Percentiles rank a stretch among this genome's conserved stretches.
phyloP scores from a whole-genome alignment of 164 flowering plant species.

The Echeveria elegans region DNA sequence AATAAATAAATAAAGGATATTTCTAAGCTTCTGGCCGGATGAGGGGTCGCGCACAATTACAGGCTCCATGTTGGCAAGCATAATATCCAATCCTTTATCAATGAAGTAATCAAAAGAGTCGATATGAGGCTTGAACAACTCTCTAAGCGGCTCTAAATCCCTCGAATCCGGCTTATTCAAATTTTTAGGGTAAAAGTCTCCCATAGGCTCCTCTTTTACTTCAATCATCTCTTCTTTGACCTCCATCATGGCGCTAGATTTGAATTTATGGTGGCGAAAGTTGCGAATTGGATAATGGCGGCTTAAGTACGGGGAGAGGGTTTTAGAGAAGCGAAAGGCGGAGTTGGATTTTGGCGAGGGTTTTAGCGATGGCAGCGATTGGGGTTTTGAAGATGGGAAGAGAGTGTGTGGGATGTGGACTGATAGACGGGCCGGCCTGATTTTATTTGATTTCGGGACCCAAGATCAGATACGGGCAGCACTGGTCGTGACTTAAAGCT shows the following conservation, averaged over 20 bases:
- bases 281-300: background rate
- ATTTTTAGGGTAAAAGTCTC: background rate
- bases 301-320: no score
- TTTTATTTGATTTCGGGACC: no score
- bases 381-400: no score
- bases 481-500: no score
- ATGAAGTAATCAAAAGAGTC: constrained; percentile 66
- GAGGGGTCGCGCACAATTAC: constrained; percentile 33
- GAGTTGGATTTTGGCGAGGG: no score
- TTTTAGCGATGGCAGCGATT: no score
- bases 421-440: no score
- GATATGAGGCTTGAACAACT: constrained; percentile 62
- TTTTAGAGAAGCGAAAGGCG: no score
- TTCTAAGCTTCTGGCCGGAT: constrained; percentile 30
- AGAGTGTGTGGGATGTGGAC: no score
- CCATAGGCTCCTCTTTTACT: background rate
- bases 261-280: background rate
- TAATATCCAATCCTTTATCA: constrained; percentile 40
- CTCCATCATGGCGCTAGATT: background rate
- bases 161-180: background rate
- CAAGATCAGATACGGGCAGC: no score
- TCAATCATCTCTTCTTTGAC: constrained; percentile 1
- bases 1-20: constrained; percentile 93
- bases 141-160: constrained; percentile 31
- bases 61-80: constrained; percentile 39